Evolutionary conservation across 768 basidiomycete species (phyloP).

Genomic region (Tylopilus rubrobrunneus): DNA sequence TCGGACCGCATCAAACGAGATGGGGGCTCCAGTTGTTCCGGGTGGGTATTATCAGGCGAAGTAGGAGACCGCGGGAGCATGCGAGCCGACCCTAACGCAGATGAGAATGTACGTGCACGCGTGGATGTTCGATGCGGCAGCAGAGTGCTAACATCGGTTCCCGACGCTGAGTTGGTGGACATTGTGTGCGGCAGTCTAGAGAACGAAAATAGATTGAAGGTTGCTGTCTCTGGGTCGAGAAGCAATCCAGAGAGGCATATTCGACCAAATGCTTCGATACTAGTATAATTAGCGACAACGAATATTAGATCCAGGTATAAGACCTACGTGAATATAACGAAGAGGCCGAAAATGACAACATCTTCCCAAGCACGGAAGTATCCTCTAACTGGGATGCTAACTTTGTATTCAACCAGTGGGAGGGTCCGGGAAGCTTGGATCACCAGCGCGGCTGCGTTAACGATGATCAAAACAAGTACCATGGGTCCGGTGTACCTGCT

Average conservation of each 20-base stretch:
- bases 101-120: slow-evolving; percentile 15
- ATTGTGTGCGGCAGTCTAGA: slow-evolving; percentile 17
- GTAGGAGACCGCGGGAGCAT: slow-evolving; percentile 3
- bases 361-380: slow-evolving; percentile 93
- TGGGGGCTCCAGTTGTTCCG: slow-evolving; percentile 44
- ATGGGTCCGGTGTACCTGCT: too few relatives aligned
- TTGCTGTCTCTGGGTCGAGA: slow-evolving; percentile 72
- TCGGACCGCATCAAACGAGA: slow-evolving; percentile 46
- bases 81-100: slow-evolving; percentile 9
- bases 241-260: slow-evolving; percentile 87
- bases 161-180: slow-evolving; percentile 24
- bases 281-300: slow-evolving; percentile 27
- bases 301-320: slow-evolving; percentile 24
- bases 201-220: slow-evolving; percentile 45
- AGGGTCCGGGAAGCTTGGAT: slow-evolving; percentile 69
- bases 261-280: slow-evolving; percentile 81
- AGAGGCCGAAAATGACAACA: slow-evolving; percentile 73
- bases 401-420: slow-evolving; percentile 43
- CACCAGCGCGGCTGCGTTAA: slow-evolving; percentile 54
- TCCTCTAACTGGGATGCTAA: slow-evolving; percentile 48
- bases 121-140: too few relatives aligned
- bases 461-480: too few relatives aligned
- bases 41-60: slow-evolving; percentile 3
- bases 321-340: slow-evolving; percentile 76
- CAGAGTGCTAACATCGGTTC: too few relatives aligned